Base-by-base conservation (phyloP, 2,329 filamentous ascomycete genomes). In the Alternaria arbusti region DNA sequence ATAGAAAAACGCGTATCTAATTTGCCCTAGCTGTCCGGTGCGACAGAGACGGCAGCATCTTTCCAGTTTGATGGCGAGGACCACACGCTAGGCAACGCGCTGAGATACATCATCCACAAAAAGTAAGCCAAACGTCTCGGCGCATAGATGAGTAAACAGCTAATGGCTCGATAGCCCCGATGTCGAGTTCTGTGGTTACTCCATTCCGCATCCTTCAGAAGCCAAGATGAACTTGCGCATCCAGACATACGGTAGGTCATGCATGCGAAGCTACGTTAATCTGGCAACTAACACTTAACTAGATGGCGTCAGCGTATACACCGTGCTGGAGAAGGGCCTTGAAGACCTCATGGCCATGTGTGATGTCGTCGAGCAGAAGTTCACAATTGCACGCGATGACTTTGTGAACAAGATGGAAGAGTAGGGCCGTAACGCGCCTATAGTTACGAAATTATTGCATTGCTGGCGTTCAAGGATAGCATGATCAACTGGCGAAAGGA, bases 161-260 rank as follows among this genome's bases (percentile, higher is more conserved):
- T 71, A 30, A 69, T 28, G 12, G 8, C 6, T 2, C 11, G 57
- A 57, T 69, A 98, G 95, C 80, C 95, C 96, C 28, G 89, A 96
- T 68, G 96, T 99, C 64, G 96, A 99, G 80, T 97, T 99, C 82
- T 98, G 96, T 82, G 96, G 95, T 65, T 99, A 99, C 81, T 93
- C 95, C 8, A 98, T 99, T 65, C 96, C 96, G 28, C 96, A 99
- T 82, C 96, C 96, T 54, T 97, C 94, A 43, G 96, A 99, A 82
- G 85, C 90, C 44, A 96, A 97, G 83, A 97, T 99, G 95, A 97
- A 98, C 77, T 85, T 99, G 66, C 89, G 96, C 74, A 98, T 99
- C 67, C 96, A 99, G 82, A 99, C 95, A 70, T 98, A 96, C 75
- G 92, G 95, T 97, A 84, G 28, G 70, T 23, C 20, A 32, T 28